These are phyloP conservation scores for Cercospora sp. DNA, from an alignment of 2,329 filamentous ascomycete genomes.

Conservation along the genomic window DNA sequence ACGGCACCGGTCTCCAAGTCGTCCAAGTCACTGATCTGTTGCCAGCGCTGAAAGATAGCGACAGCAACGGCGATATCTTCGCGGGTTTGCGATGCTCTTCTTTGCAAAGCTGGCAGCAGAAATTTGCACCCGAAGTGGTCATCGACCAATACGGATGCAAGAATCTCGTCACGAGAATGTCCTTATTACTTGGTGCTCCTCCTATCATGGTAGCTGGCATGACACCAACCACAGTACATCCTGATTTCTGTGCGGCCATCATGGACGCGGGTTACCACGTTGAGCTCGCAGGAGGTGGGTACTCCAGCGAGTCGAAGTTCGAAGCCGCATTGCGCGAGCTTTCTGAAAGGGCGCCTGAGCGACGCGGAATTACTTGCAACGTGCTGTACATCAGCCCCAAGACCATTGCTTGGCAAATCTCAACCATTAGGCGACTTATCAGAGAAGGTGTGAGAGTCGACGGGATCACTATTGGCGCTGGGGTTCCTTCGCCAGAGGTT, in stretches of 20 bases:
- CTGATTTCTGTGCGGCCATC: not conserved
- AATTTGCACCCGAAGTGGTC: not conserved
- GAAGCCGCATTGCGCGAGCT: not conserved
- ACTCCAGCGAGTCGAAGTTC: not conserved
- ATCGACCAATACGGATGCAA: not conserved
- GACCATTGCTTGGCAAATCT: not conserved
- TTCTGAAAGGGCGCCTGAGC: not conserved
- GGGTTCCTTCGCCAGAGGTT: not conserved
- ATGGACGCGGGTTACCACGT: not conserved
- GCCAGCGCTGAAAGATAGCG: not conserved
- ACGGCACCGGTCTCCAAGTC: not conserved
- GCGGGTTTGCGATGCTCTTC: not conserved
- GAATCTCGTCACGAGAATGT: not conserved
- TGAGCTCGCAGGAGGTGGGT: not conserved
- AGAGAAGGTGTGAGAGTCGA: not conserved
- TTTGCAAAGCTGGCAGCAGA: not conserved
- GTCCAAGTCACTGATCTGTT: not conserved
- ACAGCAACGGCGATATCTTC: not conserved
- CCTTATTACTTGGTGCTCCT: not conserved
- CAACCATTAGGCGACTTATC: not conserved
- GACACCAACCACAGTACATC: not conserved
- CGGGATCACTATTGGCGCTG: not conserved
- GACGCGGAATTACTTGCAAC: not conserved
- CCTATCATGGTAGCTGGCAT: not conserved
- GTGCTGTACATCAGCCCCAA: not conserved